phyloP scores from a whole-genome alignment of 805 yeast genomes.

The Starmerella floricola region DNA sequence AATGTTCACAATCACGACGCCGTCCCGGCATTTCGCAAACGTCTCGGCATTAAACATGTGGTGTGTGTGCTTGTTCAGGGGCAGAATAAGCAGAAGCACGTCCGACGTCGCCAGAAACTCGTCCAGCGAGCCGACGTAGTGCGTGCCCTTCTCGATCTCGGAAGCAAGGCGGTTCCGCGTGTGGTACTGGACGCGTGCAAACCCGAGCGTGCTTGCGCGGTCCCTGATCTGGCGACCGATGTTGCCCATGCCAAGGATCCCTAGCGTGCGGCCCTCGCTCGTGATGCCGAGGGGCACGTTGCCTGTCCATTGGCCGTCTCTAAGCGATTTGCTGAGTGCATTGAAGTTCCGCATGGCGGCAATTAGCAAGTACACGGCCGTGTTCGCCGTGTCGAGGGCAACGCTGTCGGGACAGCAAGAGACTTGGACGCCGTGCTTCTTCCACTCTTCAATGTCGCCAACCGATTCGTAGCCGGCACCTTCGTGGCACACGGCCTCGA shows the following conservation, averaged over 20 bases:
- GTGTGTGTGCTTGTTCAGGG: conserved; percentile 58
- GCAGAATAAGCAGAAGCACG: conserved; percentile 61
- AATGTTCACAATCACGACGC: conserved; percentile 69
- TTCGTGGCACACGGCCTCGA: conserved; percentile 35
- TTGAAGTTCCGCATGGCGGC: conserved; percentile 40
- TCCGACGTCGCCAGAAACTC: conserved; percentile 54
- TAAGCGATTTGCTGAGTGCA: conserved; percentile 33
- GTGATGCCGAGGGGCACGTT: conserved; percentile 36
- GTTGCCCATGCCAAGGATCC: conserved; percentile 53
- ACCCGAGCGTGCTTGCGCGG: conserved; percentile 39
- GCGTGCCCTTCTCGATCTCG: conserved; percentile 37
- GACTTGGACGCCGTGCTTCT: conserved; percentile 34
- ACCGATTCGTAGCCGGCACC: conserved; percentile 51
- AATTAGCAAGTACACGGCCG: conserved; percentile 38
- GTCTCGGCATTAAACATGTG: conserved; percentile 54
- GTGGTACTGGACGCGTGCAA: conserved; percentile 38
- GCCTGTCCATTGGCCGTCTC: conserved; percentile 38
- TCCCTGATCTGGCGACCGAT: conserved; percentile 45
- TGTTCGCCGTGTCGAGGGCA: conserved; percentile 45
- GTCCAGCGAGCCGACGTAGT: conserved; percentile 37
- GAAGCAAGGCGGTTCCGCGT: conserved; percentile 37
- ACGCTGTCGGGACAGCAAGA: conserved; percentile 43
- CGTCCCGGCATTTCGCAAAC: conserved; percentile 61
- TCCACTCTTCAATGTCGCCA: conserved; percentile 34
- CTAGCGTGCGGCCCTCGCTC: conserved; percentile 40